Percentiles rank a stretch among this genome's conserved stretches.
These are phyloP conservation scores for Salix dunnii DNA, from an alignment of 345 rosid genomes.

Conservation along the genomic window DNA sequence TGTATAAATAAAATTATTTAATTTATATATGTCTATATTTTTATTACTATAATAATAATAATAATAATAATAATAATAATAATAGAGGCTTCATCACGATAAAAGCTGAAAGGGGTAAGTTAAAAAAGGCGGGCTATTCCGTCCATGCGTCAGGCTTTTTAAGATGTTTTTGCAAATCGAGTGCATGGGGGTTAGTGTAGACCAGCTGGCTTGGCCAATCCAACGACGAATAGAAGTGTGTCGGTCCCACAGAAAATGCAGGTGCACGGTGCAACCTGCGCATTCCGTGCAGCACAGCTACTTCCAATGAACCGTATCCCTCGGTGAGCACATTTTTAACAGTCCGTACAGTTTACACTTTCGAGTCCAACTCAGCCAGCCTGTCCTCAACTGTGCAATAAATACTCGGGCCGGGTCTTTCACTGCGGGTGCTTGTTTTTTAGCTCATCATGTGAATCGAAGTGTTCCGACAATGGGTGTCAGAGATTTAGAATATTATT, in stretches of 20 bases:
- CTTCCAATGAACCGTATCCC: conserved; percentile 20
- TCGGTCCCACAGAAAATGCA: not conserved
- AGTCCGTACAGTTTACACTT: conserved; percentile 12
- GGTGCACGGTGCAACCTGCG: conserved; percentile 25
- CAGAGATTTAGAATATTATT: too few relatives aligned
- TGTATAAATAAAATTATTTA: too few relatives aligned
- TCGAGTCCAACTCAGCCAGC: conserved; percentile 1
- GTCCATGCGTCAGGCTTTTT: not conserved
- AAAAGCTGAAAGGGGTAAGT: not conserved
- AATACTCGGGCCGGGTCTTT: too few relatives aligned
- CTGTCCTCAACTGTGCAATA: too few relatives aligned
- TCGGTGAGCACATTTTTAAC: conserved; percentile 13
- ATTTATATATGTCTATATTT: too few relatives aligned
- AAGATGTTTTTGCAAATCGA: not conserved
- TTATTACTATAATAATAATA: too few relatives aligned
- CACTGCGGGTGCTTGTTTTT: too few relatives aligned
- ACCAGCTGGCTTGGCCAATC: conserved; percentile 8
- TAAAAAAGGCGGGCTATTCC: too few relatives aligned
- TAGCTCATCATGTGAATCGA: too few relatives aligned
- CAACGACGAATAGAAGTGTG: not conserved
- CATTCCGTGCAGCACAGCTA: conserved; percentile 11
- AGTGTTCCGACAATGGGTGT: too few relatives aligned
- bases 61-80: too few relatives aligned
- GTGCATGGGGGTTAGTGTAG: not conserved
- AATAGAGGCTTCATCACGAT: not conserved